Base-by-base conservation (phyloP, 1,139 yeast species). In the Kodamaea arcana region DNA sequence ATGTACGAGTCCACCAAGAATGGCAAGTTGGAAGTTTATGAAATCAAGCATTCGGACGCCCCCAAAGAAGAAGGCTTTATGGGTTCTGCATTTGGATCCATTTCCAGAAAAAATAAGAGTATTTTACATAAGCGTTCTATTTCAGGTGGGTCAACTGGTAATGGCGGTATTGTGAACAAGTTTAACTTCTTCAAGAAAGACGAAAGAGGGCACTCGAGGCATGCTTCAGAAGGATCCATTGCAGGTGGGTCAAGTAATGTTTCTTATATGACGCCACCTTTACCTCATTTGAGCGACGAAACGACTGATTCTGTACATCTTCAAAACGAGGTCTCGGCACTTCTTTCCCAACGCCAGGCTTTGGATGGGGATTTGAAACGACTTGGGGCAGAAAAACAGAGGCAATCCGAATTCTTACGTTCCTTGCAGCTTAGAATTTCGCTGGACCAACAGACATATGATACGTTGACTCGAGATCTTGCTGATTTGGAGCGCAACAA, bases 231-330 rank as follows among this genome's bases (percentile, higher is more conserved):
- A 25, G 67, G 74, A 3, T 62, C 71, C 3, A 48, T 64, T 23
- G 74, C 68, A 24, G 67, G 74, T 3, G 15, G 21, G 9, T 46
- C 50, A 36, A 51, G 49, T 17, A 60, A 61, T 8, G 57, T 64
- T 13, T 64, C 72, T 1, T 66, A 56, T 44, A 60, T 65, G 3
- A 69, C 77, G 0, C 76, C 78, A 3, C 75, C 77, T 13, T 52
- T 72, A 9, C 71, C 70, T 8, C 12, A 25, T 15, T 13, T 25
- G 17, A 25, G 11, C 17, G 30, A 27, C 17, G 15, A 9, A 13
- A 13, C 17, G 11, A n/a, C 9, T 15, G 30, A 15, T 17, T 11
- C 13, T 15, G 21, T 9, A 12, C 7, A 21, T 22, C 13, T 17
- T 27, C 11, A 18, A 8, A 27, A 16, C 14, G 30, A 27, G 13